These are phyloP conservation scores for Parathielavia hyrcaniae DNA, from an alignment of 495 filamentous ascomycete genomes.

Conservation along the genomic window DNA sequence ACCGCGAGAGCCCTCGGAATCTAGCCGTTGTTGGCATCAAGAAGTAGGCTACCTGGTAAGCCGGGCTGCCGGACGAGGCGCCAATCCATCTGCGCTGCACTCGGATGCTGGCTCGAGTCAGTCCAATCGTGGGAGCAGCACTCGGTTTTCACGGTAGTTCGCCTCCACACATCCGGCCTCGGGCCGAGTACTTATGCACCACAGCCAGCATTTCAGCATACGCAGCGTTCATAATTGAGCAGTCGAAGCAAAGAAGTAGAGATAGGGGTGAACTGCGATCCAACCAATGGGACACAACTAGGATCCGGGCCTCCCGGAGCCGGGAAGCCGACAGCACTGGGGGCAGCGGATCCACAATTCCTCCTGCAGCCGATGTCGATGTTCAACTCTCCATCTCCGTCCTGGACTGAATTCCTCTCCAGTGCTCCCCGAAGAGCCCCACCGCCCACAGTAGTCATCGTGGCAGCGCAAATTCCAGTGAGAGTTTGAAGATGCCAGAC, in stretches of 20 bases:
- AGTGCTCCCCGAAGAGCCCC: too few species aligned
- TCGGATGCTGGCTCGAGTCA: neutral
- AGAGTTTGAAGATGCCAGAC: too few species aligned
- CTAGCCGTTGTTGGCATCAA: slow-evolving; percentile 86
- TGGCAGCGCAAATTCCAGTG: too few species aligned
- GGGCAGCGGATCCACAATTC: too few species aligned
- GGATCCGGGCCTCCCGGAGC: too few species aligned
- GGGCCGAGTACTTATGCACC: neutral
- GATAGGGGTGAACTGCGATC: too few species aligned
- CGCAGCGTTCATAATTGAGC: neutral
- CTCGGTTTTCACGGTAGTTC: slow-evolving; percentile 4
- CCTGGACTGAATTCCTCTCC: too few species aligned
- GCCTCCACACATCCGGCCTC: neutral
- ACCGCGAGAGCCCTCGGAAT: slow-evolving; percentile 79
- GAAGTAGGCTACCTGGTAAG: slow-evolving; percentile 39
- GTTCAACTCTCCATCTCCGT: too few species aligned
- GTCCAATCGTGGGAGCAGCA: neutral
- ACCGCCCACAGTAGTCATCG: too few species aligned
- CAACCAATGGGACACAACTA: too few species aligned
- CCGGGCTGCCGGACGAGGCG: neutral
- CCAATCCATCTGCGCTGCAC: slow-evolving; percentile 1
- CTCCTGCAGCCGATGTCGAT: too few species aligned
- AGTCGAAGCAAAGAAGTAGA: neutral
- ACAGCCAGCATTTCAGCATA: neutral
- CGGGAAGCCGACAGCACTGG: too few species aligned